Evolutionary conservation across 371 early-diverging fungal genomes (phyloP), one percentile per base, ranked within the genome.

Genomic region (Mucor irregularis): DNA sequence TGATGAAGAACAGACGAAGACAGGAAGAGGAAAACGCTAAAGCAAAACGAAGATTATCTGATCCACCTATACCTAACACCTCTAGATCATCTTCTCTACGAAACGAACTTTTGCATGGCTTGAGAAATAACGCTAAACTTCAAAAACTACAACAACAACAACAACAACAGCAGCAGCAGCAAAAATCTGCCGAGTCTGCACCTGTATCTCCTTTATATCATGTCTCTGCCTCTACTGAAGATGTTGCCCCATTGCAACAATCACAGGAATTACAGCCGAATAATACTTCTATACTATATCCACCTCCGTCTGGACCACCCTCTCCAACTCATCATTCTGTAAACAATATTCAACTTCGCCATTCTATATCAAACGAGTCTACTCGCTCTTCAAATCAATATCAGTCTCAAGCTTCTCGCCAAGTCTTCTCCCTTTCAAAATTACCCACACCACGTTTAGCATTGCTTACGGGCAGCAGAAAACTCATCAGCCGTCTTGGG

Each of bases 401-500:
- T 33, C 38, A 34, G 7, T 1, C 30, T 6, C 33, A 14, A 16
- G 42, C 56, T 4, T 30, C 39, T 31, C 48, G 25, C 13, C 68
- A 68, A 45, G 17, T 22, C 1, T 69, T 62, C 22, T 34, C 38
- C 13, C 24, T 69, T 10, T 25, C 59, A 6, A 56, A 50, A 13
- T 13, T 69, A 14, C 56, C 62, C 3, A 61, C 62, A 22, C 54
- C 65, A 10, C 62, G 65, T 28, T 34, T 61, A 24, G 65, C 66
- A 2, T 34, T 65, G 14, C 45, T 69, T 6, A 69, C 65, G 11
- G 62, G 69, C 5, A 69, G 45, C 16, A 19, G 69, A 17, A 58
- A 57, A 19, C 43, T 66, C 16, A 49, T 66, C 10, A 57, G 55
- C 35, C 57, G 61, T 2, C 21, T 66, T 3, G 62, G 61, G 4